Evolutionary conservation across 768 basidiomycete species (phyloP), one percentile per base, ranked within the genome.

Genomic region (Cystofilobasidium bisporidii): DNA sequence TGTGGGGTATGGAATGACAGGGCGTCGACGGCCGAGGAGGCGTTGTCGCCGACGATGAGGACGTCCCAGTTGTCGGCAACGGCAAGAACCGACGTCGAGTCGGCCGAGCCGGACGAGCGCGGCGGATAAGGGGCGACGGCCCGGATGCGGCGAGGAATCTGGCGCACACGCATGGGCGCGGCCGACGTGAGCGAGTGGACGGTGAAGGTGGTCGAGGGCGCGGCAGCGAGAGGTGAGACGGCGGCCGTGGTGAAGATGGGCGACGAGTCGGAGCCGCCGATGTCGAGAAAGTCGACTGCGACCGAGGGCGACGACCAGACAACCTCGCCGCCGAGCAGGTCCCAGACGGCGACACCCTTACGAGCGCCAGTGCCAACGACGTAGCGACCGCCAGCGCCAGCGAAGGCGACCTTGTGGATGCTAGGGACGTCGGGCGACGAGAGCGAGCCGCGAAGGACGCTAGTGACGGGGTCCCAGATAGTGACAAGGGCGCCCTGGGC

Each of bases 361-460:
- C 60, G 62, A 14, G 67, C 65, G 4, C 74, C 76, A 1, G 71
- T 60, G 17, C 84, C 80, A 18, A 81, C 84, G 32, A 96, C 74
- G 77, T 86, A 87, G 62, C 87, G 84, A n/a, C 88, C 86, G 45
- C 80, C 81, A 28, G 73, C 74, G 2, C 91, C 90, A 38, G 91
- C 78, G 73, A 94, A 96, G 58, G 82, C 80, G 26, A 77, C 68
- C 45, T 55, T 50, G 28, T 80, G 41, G 79, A 80, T 70, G 30
- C 72, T 71, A 67, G 76, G 77, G 64, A 82, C 84, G 68, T 83
- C 84, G 45, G 84, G 83, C 47, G 80, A 80, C 32, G 82, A 81
- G 69, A 91, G 79, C 0, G 83, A 83, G 53, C 83, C 83, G 24
- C 82, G 79, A 20, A 88, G 77, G 28, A 80, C 76, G 69, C 84